Evolutionary conservation across 2,329 filamentous ascomycete species (phyloP), one percentile per base, ranked within the genome.

Genomic region (Venturia aucupariae): DNA sequence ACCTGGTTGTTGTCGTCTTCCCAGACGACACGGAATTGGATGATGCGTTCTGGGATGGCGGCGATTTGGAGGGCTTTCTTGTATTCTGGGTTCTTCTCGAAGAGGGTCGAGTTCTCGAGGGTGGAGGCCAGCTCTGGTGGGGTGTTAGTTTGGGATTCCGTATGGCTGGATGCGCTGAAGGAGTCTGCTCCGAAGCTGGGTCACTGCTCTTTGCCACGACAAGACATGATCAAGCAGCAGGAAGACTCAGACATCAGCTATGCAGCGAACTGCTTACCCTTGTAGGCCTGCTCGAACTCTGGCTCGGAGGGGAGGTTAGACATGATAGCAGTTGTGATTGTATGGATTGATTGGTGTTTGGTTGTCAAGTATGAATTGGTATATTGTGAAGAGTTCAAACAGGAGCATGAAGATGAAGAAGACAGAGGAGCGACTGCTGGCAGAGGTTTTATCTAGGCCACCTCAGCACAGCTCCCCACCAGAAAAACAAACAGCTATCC

Each of bases 271-370:
- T 62, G 76, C 83, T 74, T 81, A 95, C 91, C 91, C 78, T 92
- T 90, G 86, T 96, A 96, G 74, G 93, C 93, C 86, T 97, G 93
- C 86, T 97, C 87, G 82, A 97, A 97, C 83, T 99, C 93, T 74
- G 94, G 93, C 86, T 97, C 93, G 68, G 81, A 80, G 62, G 90
- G 86, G 73, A 94, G 84, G 82, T 94, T 88, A 70, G 92, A 90
- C 90, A 95, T 94, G 46, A 27, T 63, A 39, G 11, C 19, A 10
- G 8, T 27, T 42, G 54, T 27, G 5, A 27, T 4, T 19, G 54
- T 59, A 17, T 19, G 11, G 17, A 27, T 8, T 32, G 17, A 27
- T 8, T 32, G 38, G 3, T 42, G 17, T 41, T 19, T 42, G n/a
- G 35, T 1, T 4, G 39, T 13, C 3, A 35, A 32, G 35, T 41